A percentile compares a stretch with the other conserved stretches of the same genome.
These are phyloP conservation scores for Casuarina glauca DNA, from an alignment of 306 rosid species.

Conservation along the genomic window DNA sequence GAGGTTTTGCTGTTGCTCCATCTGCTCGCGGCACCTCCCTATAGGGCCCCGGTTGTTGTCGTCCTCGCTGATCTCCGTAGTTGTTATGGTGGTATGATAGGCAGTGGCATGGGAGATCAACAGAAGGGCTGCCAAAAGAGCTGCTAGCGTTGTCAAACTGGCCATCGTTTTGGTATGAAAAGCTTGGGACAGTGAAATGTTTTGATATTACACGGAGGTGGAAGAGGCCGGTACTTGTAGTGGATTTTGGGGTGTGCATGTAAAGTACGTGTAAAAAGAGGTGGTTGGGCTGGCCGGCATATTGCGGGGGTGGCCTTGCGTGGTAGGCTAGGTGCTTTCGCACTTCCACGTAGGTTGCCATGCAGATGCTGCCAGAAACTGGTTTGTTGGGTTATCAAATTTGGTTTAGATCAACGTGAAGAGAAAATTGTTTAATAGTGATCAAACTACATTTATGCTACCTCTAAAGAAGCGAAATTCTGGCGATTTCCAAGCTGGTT, in stretches of 20 bases:
- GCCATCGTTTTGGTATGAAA: background rate
- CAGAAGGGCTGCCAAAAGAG: background rate
- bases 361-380: background rate
- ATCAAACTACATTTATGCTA: too few relatives aligned
- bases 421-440: too few relatives aligned
- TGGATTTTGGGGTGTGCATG: constrained; percentile 15
- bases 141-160: background rate
- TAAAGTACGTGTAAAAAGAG: constrained; percentile 6
- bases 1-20: background rate
- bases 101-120: background rate
- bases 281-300: background rate
- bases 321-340: background rate
- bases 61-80: background rate
- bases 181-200: background rate
- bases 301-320: background rate
- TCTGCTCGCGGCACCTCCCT: background rate
- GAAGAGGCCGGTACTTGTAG: background rate
- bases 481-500: too few relatives aligned
- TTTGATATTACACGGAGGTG: background rate
- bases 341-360: background rate
- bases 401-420: too few relatives aligned
- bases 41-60: too few relatives aligned
- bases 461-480: too few relatives aligned
- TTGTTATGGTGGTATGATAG: background rate
- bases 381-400: too few relatives aligned